Evolutionary conservation across 331 rosid genomes (phyloP).

Genomic region (Acacia concinna): DNA sequence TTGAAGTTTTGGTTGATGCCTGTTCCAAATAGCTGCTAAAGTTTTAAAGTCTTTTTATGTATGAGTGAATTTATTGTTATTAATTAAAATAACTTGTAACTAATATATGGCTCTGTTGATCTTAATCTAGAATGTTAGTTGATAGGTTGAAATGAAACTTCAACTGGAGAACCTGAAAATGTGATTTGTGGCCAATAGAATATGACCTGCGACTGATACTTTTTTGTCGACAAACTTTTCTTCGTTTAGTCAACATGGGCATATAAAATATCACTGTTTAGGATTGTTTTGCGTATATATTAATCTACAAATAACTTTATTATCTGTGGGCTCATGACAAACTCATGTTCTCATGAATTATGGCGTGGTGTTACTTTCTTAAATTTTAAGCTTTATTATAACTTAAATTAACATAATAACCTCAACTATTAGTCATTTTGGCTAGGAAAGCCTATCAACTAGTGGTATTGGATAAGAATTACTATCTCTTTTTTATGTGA

Average conservation of each 20-base stretch:
- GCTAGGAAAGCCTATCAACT: neutral
- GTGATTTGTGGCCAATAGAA: neutral
- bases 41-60: neutral
- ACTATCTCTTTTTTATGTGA: neutral
- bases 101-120: neutral
- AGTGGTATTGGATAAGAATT: neutral
- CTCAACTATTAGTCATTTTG: neutral
- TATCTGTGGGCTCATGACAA: neutral
- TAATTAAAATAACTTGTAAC: neutral
- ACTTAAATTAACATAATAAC: neutral
- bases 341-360: neutral
- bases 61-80: neutral
- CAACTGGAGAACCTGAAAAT: neutral
- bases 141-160: neutral
- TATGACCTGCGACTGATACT: neutral
- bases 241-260: neutral
- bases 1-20: slow-evolving; percentile 21
- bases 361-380: neutral
- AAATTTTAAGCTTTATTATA: neutral
- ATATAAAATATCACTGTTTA: neutral
- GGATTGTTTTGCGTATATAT: neutral
- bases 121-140: neutral
- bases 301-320: neutral
- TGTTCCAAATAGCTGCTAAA: neutral
- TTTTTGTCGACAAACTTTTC: neutral